Percentiles rank a stretch among this genome's conserved stretches.
Conservation (phyloP, 1,284 basidiomycete species). For the Takashimella tepidaria region DNA sequence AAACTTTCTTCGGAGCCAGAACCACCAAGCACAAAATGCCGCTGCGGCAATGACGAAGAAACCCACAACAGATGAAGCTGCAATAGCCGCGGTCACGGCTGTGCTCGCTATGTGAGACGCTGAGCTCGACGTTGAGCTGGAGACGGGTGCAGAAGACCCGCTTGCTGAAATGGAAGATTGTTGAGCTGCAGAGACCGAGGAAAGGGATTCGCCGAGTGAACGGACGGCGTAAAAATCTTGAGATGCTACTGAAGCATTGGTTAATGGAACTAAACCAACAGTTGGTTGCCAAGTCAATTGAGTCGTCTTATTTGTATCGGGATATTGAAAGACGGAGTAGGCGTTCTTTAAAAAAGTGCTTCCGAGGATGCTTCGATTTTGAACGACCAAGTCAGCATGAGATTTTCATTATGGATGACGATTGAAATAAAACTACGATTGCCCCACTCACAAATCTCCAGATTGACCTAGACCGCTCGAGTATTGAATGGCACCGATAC, state of each 20-base stretch:
- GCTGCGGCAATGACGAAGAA: slow-evolving; percentile 40
- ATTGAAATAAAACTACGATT: background rate
- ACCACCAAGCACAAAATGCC: slow-evolving; percentile 45
- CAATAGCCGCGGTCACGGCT: slow-evolving; percentile 30
- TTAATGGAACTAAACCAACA: slow-evolving; percentile 40
- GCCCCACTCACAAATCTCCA: slow-evolving; percentile 40
- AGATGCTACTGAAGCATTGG: slow-evolving; percentile 36
- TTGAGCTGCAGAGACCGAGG: slow-evolving; percentile 29
- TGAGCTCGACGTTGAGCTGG: background rate
- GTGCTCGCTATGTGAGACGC: background rate
- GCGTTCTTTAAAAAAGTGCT: slow-evolving; percentile 46
- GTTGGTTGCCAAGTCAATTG: slow-evolving; percentile 37
- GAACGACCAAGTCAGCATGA: slow-evolving; percentile 3
- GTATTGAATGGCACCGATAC: slow-evolving; percentile 45
- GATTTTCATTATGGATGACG: background rate
- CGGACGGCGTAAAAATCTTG: slow-evolving; percentile 47
- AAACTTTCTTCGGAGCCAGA: slow-evolving; percentile 43
- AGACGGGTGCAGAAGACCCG: background rate
- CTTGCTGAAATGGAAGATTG: slow-evolving; percentile 7
- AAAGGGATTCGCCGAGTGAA: slow-evolving; percentile 29
- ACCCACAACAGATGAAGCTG: slow-evolving; percentile 36
- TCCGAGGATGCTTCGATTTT: slow-evolving; percentile 36
- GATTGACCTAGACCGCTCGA: slow-evolving; percentile 21
- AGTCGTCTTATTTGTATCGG: slow-evolving; percentile 24
- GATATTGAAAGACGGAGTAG: slow-evolving; percentile 46